Conservation (phyloP, 2,329 filamentous ascomycete genomes). For the Aureobasidium leucospermi region DNA sequence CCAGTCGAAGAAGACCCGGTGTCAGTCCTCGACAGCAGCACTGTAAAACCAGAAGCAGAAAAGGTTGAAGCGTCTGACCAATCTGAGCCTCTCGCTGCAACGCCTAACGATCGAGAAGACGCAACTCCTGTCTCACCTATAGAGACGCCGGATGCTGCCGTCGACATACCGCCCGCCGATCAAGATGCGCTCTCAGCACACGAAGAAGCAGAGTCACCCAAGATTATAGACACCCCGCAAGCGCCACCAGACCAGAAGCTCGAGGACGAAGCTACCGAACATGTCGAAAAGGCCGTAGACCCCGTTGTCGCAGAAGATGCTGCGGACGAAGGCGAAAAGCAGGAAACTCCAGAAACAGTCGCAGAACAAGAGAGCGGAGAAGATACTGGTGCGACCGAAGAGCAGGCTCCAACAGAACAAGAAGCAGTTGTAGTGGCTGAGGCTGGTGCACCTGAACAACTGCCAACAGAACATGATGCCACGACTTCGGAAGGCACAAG, state of each 20-base stretch:
- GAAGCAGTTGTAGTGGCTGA: not conserved
- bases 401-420: not conserved
- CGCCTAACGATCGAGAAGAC: too few species aligned
- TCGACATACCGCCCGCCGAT: too few species aligned
- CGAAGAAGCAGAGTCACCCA: not conserved
- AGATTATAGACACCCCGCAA: not conserved
- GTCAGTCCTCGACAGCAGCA: too few species aligned
- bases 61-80: too few species aligned
- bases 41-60: too few species aligned
- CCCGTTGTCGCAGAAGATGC: too few species aligned
- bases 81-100: too few species aligned
- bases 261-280: not conserved
- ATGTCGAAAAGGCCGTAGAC: not conserved
- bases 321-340: not conserved
- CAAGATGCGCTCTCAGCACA: too few species aligned
- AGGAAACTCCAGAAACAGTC: not conserved
- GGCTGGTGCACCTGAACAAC: too few species aligned
- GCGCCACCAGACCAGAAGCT: not conserved
- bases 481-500: not conserved
- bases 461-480: rapidly evolving
- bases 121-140: too few species aligned
- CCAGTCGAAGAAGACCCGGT: too few species aligned
- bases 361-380: not conserved
- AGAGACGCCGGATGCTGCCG: too few species aligned
- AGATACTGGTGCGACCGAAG: not conserved